phyloP scores from a whole-genome alignment of 1,284 basidiomycete species.

The Apiotrichum gracile region DNA sequence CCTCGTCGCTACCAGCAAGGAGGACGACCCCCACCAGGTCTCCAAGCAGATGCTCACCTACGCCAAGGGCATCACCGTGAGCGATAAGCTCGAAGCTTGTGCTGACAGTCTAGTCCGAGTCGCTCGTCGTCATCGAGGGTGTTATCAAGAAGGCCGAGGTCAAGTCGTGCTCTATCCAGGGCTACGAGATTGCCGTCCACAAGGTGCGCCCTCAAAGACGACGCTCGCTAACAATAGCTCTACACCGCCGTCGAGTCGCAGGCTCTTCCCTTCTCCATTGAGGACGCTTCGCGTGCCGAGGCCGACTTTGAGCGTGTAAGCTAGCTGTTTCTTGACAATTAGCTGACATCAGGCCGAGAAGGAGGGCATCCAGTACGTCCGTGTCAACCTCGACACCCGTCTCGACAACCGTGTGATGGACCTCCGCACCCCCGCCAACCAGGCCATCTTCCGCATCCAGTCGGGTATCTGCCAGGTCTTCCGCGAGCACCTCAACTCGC shows the following conservation, averaged over 20 bases:
- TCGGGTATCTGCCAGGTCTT: constrained; percentile 83
- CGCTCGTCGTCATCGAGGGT: constrained; percentile 84
- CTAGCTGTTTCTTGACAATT: not conserved
- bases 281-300: constrained; percentile 85
- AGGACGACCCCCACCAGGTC: constrained; percentile 63
- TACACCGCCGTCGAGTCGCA: constrained; percentile 74
- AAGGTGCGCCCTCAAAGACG: constrained; percentile 45
- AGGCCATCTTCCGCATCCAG: constrained; percentile 91
- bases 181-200: constrained; percentile 80
- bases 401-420: constrained; percentile 94
- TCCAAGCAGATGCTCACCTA: constrained; percentile 99
- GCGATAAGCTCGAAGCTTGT: not conserved
- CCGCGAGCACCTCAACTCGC: constrained; percentile 70
- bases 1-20: constrained; percentile 54
- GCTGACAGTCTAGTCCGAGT: constrained; percentile 56
- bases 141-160: constrained; percentile 77
- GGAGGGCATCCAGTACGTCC: constrained; percentile 52
- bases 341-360: constrained; percentile 48
- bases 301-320: constrained; percentile 54
- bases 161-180: constrained; percentile 81
- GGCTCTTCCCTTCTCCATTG: constrained; percentile 79
- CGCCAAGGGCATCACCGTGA: constrained; percentile 61
- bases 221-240: constrained; percentile 45
- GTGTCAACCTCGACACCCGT: constrained; percentile 82
- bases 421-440: constrained; percentile 91